Evolutionary conservation across 2,329 filamentous ascomycete species (phyloP).

Genomic region (Aspergillus ochraceus): DNA sequence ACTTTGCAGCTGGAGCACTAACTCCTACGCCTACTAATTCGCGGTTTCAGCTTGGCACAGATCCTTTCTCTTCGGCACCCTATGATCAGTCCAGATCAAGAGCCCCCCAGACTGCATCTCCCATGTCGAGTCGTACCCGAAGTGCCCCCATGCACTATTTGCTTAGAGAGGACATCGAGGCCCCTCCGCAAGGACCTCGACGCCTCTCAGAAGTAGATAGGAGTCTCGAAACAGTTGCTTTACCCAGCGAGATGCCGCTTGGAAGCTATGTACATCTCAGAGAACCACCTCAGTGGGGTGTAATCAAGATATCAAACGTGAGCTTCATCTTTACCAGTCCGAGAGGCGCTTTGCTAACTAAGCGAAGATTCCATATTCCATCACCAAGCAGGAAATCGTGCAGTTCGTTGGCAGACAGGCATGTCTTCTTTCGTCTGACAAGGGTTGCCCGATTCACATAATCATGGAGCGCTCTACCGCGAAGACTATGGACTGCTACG

Average conservation of each 20-base stretch:
- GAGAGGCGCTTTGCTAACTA: conserved; percentile 3
- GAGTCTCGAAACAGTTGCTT: conserved; percentile 15
- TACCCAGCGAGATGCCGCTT: conserved; percentile 28
- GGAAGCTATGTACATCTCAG: conserved; percentile 24
- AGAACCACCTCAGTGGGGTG: conserved; percentile 25
- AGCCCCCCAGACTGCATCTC: conserved; percentile 4
- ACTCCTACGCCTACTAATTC: neutral
- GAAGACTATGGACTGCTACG: conserved; percentile 56
- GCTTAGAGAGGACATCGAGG: conserved; percentile 2
- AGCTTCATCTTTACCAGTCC: conserved; percentile 16
- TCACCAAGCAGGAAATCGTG: conserved; percentile 50
- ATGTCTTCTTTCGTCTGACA: conserved; percentile 34
- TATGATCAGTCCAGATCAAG: neutral
- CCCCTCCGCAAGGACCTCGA: neutral
- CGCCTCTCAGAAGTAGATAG: conserved; percentile 3
- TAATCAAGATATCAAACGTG: conserved; percentile 40
- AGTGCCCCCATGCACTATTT: neutral
- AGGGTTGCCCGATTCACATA: conserved; percentile 53
- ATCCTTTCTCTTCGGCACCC: neutral
- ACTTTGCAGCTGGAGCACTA: no score
- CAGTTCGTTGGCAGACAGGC: conserved; percentile 49
- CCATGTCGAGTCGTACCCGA: conserved; percentile 1
- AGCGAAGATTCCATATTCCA: conserved; percentile 50
- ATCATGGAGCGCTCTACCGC: conserved; percentile 59
- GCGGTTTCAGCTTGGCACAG: neutral